Conservation (phyloP, 2,329 filamentous ascomycete genomes). For the Colletotrichum tanaceti region DNA sequence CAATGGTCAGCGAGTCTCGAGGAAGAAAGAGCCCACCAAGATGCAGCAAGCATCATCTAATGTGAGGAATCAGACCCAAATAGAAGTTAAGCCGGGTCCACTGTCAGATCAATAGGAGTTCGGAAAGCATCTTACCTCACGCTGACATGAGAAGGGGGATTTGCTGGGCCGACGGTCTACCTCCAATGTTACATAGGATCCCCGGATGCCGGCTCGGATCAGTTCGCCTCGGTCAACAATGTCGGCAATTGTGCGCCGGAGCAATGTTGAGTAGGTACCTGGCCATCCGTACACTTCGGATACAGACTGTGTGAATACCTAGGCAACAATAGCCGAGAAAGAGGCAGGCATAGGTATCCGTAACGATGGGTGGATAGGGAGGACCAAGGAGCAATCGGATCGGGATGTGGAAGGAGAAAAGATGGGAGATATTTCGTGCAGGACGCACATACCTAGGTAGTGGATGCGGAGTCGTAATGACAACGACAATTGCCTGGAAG, state of each 20-base stretch:
- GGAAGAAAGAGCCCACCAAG: constrained; percentile 18
- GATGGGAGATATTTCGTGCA: constrained; percentile 22
- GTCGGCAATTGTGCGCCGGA: constrained; percentile 6
- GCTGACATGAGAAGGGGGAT: no score
- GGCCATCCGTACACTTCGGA: no score
- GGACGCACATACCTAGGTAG: neutral
- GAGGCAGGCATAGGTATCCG: constrained; percentile 8
- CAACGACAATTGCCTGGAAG: neutral
- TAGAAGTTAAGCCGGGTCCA: no score
- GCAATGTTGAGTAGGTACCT: neutral
- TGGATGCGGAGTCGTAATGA: neutral
- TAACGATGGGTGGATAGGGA: constrained; percentile 12
- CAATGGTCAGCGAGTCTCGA: constrained; percentile 30
- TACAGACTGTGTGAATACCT: no score
- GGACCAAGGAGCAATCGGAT: constrained; percentile 9
- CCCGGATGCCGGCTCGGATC: constrained; percentile 26
- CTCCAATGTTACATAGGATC: no score
- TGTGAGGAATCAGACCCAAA: neutral
- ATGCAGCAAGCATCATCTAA: constrained; percentile 5
- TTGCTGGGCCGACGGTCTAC: no score
- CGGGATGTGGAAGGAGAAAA: constrained; percentile 37
- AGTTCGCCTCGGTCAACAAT: constrained; percentile 24
- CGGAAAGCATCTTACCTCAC: no score
- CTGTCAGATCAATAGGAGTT: no score
- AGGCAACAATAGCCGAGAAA: constrained; percentile 34